Conservation (phyloP, 2,329 filamentous ascomycete species). For the Neocatenulostroma microsporum region DNA sequence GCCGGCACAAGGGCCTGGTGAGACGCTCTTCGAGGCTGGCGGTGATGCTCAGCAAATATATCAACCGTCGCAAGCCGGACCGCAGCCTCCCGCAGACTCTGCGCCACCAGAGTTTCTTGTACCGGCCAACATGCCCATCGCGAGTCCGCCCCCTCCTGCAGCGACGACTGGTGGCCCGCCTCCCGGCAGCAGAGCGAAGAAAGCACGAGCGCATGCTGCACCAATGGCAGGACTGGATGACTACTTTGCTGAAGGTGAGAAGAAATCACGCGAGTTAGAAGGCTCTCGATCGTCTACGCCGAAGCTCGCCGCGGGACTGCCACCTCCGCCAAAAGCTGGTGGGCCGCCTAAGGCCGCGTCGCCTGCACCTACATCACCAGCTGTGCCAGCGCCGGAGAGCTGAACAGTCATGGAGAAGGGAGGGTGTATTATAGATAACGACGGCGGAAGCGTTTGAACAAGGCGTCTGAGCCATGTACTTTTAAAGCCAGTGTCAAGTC, state of each 20-base stretch:
- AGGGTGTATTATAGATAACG: no score
- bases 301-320: constrained; percentile 40
- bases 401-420: no score
- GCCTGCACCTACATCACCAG: no score
- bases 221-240: constrained; percentile 66
- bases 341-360: constrained; percentile 18
- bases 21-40: constrained; percentile 74
- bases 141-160: constrained; percentile 14
- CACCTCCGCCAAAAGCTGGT: constrained; percentile 39
- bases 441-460: no score
- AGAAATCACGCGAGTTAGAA: constrained; percentile 75
- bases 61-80: no score
- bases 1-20: constrained; percentile 78
- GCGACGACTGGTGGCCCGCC: no score
- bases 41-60: constrained; percentile 16
- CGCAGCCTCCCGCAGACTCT: no score
- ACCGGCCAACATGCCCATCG: constrained; percentile 35
- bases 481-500: no score
- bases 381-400: no score
- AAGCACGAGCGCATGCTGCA: constrained; percentile 56
- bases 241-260: constrained; percentile 79
- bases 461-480: no score
- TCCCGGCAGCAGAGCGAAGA: constrained; percentile 40
- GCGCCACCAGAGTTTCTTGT: no score
- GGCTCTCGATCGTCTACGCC: constrained; percentile 39